phyloP scores from a whole-genome alignment of 345 rosid genomes.

The Viola odorata region DNA sequence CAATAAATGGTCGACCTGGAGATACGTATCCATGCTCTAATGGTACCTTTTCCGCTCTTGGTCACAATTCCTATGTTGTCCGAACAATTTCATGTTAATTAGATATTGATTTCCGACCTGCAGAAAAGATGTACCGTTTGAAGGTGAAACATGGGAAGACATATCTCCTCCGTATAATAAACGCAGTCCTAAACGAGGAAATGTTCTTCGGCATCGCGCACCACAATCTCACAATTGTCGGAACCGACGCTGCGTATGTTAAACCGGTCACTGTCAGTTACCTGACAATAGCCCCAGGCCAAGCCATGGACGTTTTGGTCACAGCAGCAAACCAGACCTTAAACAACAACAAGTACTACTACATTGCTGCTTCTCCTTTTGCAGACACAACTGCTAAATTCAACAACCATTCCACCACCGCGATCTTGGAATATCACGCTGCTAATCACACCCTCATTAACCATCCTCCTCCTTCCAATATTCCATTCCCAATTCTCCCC shows the following conservation, averaged over 20 bases:
- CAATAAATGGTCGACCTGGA: conserved; percentile 50
- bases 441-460: conserved; percentile 10
- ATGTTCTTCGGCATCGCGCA: conserved; percentile 30
- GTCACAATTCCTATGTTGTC: no score
- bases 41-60: neutral
- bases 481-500: conserved; percentile 43
- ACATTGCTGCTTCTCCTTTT: conserved; percentile 53
- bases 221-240: conserved; percentile 32
- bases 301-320: conserved; percentile 46
- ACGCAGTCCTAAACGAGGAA: conserved; percentile 26
- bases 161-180: conserved; percentile 32
- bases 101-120: no score
- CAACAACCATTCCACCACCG: conserved; percentile 38
- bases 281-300: conserved; percentile 49
- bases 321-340: conserved; percentile 16
- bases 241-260: conserved; percentile 22
- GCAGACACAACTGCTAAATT: conserved; percentile 4
- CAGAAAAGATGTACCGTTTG: conserved; percentile 2
- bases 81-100: neutral
- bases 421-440: conserved; percentile 28
- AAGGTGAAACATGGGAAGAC: conserved; percentile 17
- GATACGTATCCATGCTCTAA: conserved; percentile 33
- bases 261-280: conserved; percentile 17
- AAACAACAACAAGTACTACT: conserved; percentile 22
- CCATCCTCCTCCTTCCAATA: conserved; percentile 6